A percentile compares a stretch with the other conserved stretches of the same genome.
These are phyloP conservation scores for Nicotiana benthamiana DNA, from an alignment of 257 asterid genomes.

Conservation along the genomic window DNA sequence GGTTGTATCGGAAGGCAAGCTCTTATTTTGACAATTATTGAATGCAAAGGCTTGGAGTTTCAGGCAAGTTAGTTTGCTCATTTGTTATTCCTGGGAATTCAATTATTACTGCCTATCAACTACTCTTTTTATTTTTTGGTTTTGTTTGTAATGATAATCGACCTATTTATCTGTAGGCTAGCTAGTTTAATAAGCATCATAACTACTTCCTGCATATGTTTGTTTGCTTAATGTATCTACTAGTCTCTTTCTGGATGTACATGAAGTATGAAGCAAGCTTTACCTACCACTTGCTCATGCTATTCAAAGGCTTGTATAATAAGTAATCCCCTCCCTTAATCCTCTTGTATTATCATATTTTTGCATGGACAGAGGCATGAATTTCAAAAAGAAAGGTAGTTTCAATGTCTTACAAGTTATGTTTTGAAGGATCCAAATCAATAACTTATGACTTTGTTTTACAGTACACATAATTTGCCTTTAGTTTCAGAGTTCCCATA, in stretches of 20 bases:
- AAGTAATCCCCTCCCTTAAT: too few relatives aligned
- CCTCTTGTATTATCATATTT: too few relatives aligned
- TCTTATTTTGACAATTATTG: constrained; percentile 47
- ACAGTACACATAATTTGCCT: neutral
- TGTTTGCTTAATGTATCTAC: neutral
- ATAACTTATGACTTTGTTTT: neutral
- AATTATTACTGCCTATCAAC: neutral
- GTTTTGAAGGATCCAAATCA: too few relatives aligned
- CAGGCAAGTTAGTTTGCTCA: constrained; percentile 28
- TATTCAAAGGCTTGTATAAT: too few relatives aligned
- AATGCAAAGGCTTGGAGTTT: constrained; percentile 72
- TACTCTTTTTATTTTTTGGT: neutral
- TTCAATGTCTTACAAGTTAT: too few relatives aligned
- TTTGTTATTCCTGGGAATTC: neutral
- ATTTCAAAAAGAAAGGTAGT: too few relatives aligned
- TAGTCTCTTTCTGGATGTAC: neutral
- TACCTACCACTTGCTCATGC: neutral
- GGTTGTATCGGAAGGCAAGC: constrained; percentile 42
- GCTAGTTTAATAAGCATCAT: neutral
- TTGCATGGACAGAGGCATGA: too few relatives aligned
- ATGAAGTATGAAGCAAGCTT: neutral
- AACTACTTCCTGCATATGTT: neutral
- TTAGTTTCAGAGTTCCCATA: too few relatives aligned
- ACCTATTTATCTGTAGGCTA: neutral
- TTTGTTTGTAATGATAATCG: neutral